Conservation (phyloP, 306 rosid genomes). For the Glycine tomentella region DNA sequence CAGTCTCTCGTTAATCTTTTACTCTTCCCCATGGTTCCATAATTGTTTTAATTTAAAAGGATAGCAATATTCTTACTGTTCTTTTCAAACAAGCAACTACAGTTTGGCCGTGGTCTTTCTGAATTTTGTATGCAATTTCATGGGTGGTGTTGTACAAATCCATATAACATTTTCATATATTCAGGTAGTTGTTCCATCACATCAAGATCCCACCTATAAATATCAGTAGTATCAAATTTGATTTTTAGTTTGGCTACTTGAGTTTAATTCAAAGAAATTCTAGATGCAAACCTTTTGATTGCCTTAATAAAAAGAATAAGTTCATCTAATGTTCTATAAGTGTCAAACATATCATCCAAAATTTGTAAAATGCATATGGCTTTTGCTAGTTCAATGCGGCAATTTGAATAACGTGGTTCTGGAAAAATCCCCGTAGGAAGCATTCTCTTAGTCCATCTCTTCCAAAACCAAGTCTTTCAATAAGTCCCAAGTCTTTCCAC, state of each 20-base stretch:
- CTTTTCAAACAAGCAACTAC: constrained; percentile 47
- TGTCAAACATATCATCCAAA: constrained; percentile 55
- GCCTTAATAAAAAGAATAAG: constrained; percentile 59
- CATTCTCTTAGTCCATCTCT: constrained; percentile 62
- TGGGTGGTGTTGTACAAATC: constrained; percentile 55
- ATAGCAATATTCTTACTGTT: constrained; percentile 45
- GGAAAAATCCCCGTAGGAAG: constrained; percentile 57
- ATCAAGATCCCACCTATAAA: constrained; percentile 60
- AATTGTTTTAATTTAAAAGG: background rate
- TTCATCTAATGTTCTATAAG: constrained; percentile 56
- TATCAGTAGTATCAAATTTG: background rate
- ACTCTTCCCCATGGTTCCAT: background rate
- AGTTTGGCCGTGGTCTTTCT: constrained; percentile 46
- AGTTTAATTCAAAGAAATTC: background rate
- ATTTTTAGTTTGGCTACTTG: background rate
- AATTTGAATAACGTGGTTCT: constrained; percentile 51
- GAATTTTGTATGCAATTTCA: constrained; percentile 56
- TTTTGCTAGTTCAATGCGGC: constrained; percentile 53
- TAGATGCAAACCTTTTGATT: constrained; percentile 48
- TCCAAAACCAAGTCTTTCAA: constrained; percentile 53
- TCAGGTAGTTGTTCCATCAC: too few relatives aligned
- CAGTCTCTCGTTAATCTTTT: background rate
- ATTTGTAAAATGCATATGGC: constrained; percentile 50
- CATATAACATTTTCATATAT: constrained; percentile 60
- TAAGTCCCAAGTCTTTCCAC: constrained; percentile 57